phyloP scores from a whole-genome alignment of 2,329 filamentous ascomycete genomes.

The Lachnellula cervina region DNA sequence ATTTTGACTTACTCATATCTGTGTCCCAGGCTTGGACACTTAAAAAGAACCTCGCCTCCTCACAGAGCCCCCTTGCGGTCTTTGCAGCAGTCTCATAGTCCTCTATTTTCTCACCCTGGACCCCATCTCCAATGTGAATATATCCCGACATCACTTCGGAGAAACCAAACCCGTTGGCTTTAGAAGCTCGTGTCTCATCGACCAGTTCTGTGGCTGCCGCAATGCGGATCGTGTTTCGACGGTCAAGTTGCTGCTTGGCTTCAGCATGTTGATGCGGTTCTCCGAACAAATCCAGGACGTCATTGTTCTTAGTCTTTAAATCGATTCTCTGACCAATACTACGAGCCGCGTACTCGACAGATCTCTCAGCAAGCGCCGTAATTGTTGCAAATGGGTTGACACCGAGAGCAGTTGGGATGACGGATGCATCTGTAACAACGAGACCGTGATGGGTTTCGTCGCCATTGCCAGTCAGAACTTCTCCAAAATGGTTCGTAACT shows the following conservation, averaged over 20 bases:
- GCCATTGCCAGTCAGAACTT: constrained; percentile 51
- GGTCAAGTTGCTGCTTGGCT: constrained; percentile 6
- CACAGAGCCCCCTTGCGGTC: constrained; percentile 48
- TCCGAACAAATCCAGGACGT: constrained; percentile 49
- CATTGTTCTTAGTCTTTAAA: constrained; percentile 40
- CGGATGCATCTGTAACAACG: constrained; percentile 56
- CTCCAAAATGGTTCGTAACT: constrained; percentile 56
- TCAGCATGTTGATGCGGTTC: constrained; percentile 36
- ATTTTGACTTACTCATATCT: constrained; percentile 32
- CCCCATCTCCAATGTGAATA: constrained; percentile 43
- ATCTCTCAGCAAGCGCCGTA: constrained; percentile 61
- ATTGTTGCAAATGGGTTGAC: constrained; percentile 68
- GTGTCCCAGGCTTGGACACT: constrained; percentile 53
- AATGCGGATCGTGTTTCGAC: constrained; percentile 31
- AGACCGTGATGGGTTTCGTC: constrained; percentile 51
- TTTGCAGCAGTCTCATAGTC: constrained; percentile 50
- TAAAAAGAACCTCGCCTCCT: constrained; percentile 54
- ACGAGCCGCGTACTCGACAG: constrained; percentile 47
- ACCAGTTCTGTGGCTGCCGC: constrained; percentile 39
- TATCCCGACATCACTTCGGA: constrained; percentile 62
- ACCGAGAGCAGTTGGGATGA: constrained; percentile 57
- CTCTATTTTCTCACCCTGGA: constrained; percentile 42
- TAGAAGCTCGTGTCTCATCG: constrained; percentile 20
- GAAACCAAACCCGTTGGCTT: constrained; percentile 52
- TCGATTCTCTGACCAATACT: constrained; percentile 39